Percentiles rank a stretch among this genome's conserved stretches.
phyloP scores from a whole-genome alignment of 352 stramenopile species.

The Phytophthora ohioensis region DNA sequence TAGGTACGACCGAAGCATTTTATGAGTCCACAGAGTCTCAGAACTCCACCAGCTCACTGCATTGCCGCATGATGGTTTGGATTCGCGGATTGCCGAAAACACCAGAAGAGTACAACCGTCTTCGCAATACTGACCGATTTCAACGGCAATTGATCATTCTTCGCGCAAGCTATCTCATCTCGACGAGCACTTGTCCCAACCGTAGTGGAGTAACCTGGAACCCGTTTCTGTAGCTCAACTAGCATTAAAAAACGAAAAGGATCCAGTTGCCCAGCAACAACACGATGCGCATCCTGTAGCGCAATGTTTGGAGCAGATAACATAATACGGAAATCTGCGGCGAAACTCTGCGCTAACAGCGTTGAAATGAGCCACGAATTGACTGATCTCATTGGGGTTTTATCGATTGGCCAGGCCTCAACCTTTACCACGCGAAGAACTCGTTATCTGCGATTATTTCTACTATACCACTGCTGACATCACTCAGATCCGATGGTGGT shows the following conservation, averaged over 20 bases:
- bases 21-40: too few species aligned
- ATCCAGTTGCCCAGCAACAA: not conserved
- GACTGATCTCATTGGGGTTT: not conserved
- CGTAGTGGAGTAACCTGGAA: not conserved
- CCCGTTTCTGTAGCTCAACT: not conserved
- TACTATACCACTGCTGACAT: not conserved
- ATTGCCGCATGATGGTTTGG: too few species aligned
- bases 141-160: not conserved
- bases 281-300: not conserved
- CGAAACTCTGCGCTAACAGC: not conserved
- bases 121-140: too few species aligned
- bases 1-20: too few species aligned
- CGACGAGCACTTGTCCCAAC: not conserved
- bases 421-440: not conserved
- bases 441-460: not conserved
- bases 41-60: too few species aligned
- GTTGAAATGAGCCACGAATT: not conserved
- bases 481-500: not conserved
- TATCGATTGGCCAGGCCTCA: slow-evolving; percentile 1
- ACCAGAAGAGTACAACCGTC: too few species aligned
- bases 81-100: too few species aligned
- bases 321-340: not conserved
- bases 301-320: not conserved
- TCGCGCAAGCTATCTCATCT: slow-evolving; percentile 3
- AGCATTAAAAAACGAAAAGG: slow-evolving; percentile 3